These are phyloP conservation scores for Ehretia macrophylla DNA, from an alignment of 257 asterid genomes.

Conservation along the genomic window DNA sequence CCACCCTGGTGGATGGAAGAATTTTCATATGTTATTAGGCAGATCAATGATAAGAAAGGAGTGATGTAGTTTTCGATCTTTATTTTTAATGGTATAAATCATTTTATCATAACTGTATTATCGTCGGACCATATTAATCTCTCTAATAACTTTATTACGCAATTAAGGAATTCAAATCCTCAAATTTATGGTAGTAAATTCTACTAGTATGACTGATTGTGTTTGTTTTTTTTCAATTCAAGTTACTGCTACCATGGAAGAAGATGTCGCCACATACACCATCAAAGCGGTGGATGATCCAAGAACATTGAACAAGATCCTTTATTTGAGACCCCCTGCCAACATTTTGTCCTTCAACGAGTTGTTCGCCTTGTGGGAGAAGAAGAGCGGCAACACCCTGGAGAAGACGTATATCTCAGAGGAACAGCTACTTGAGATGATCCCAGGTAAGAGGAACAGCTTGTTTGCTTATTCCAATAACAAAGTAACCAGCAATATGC, in stretches of 20 bases:
- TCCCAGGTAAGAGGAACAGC: slow-evolving; percentile 5
- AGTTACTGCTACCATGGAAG: slow-evolving; percentile 7
- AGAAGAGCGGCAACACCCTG: slow-evolving; percentile 18
- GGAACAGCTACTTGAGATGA: slow-evolving; percentile 19
- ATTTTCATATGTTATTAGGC: too few species aligned
- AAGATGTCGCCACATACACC: slow-evolving; percentile 22
- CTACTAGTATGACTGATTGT: not conserved
- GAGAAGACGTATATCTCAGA: slow-evolving; percentile 11
- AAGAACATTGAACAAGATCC: slow-evolving; percentile 25
- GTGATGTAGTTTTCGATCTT: too few species aligned
- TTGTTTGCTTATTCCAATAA: too few species aligned
- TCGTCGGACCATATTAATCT: too few species aligned
- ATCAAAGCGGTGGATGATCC: slow-evolving; percentile 26
- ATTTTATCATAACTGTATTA: too few species aligned
- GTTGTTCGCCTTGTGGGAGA: slow-evolving; percentile 20
- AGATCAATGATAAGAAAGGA: too few species aligned
- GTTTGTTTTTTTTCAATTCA: not conserved
- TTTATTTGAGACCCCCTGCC: slow-evolving; percentile 15
- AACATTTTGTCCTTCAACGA: slow-evolving; percentile 20
- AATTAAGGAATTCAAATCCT: too few species aligned
- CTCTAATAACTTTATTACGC: too few species aligned
- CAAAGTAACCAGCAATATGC: not conserved
- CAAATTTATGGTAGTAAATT: too few species aligned
- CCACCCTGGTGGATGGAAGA: too few species aligned
- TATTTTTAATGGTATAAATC: too few species aligned